Evolutionary conservation across 2,329 filamentous ascomycete species (phyloP).

Genomic region (Ceratocystis variospora): DNA sequence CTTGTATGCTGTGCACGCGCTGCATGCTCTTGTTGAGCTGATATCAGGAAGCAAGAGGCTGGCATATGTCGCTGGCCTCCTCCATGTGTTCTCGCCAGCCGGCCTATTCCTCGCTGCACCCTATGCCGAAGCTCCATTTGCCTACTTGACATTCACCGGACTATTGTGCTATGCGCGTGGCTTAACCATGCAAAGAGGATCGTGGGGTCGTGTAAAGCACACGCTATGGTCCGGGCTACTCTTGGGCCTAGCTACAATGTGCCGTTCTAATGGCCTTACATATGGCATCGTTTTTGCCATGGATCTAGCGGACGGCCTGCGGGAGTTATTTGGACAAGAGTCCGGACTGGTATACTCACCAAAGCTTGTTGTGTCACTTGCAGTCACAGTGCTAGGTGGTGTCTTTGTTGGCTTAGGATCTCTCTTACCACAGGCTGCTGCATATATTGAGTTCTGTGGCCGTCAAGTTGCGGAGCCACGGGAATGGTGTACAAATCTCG

Average conservation of each 20-base stretch:
- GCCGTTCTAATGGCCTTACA: slow-evolving; percentile 77
- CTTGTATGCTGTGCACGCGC: slow-evolving; percentile 57
- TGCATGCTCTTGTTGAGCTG: slow-evolving; percentile 60
- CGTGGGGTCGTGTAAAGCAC: slow-evolving; percentile 23
- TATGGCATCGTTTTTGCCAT: slow-evolving; percentile 59
- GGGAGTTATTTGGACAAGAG: not conserved
- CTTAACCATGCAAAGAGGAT: slow-evolving; percentile 30
- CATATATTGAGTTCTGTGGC: slow-evolving; percentile 58
- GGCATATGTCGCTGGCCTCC: slow-evolving; percentile 37
- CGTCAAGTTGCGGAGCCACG: slow-evolving; percentile 27
- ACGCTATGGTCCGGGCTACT: slow-evolving; percentile 49
- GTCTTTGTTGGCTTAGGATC: slow-evolving; percentile 53
- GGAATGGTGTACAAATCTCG: slow-evolving; percentile 58
- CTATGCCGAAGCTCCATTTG: slow-evolving; percentile 68
- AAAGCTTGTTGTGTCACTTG: slow-evolving; percentile 28
- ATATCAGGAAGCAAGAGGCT: slow-evolving; percentile 42
- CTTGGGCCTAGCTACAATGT: slow-evolving; percentile 58
- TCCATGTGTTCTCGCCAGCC: slow-evolving; percentile 77
- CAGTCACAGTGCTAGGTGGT: slow-evolving; percentile 51
- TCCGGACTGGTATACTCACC: not conserved
- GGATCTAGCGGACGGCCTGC: slow-evolving; percentile 35
- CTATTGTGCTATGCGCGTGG: slow-evolving; percentile 51
- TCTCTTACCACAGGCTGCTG: slow-evolving; percentile 56
- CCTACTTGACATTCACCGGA: slow-evolving; percentile 62
- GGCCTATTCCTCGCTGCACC: slow-evolving; percentile 82